phyloP scores from a whole-genome alignment of 2,329 filamentous ascomycete species.

The Fusarium buxicola region DNA sequence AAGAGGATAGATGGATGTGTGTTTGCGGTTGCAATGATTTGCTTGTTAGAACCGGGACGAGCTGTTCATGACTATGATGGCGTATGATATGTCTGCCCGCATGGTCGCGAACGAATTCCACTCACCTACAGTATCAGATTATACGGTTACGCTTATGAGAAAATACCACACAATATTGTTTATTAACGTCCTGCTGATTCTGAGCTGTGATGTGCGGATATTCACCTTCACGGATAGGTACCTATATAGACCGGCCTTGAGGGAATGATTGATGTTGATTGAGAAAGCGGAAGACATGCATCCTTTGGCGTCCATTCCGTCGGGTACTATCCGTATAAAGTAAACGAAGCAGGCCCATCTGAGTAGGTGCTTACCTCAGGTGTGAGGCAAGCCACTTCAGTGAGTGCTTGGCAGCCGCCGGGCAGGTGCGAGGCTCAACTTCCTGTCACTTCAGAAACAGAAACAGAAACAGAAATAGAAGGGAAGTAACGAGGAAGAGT shows the following conservation, averaged over 20 bases:
- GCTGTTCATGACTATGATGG: conserved; percentile 27
- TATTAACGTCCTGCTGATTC: neutral
- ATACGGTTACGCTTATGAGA: conserved; percentile 14
- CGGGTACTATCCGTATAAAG: no score
- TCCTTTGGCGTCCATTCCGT: no score
- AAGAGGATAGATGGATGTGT: conserved; percentile 14
- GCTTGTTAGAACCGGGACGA: conserved; percentile 27
- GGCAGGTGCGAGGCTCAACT: conserved; percentile 6
- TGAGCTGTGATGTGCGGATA: neutral
- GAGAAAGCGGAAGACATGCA: no score
- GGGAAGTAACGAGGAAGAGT: conserved; percentile 13
- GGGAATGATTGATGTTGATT: no score
- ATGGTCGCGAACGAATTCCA: conserved; percentile 27
- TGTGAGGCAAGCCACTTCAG: no score
- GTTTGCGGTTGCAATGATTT: conserved; percentile 16
- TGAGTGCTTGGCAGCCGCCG: neutral
- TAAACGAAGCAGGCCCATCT: no score
- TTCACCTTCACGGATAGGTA: neutral
- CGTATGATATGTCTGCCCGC: conserved; percentile 17
- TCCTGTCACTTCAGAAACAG: neutral
- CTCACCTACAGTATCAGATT: conserved; percentile 22
- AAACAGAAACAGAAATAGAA: no score
- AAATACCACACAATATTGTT: conserved; percentile 14
- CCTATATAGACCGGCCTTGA: no score
- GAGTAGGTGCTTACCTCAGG: no score